Evolutionary conservation across 768 basidiomycete genomes (phyloP).

Genomic region (Boletus tomentosulus): DNA sequence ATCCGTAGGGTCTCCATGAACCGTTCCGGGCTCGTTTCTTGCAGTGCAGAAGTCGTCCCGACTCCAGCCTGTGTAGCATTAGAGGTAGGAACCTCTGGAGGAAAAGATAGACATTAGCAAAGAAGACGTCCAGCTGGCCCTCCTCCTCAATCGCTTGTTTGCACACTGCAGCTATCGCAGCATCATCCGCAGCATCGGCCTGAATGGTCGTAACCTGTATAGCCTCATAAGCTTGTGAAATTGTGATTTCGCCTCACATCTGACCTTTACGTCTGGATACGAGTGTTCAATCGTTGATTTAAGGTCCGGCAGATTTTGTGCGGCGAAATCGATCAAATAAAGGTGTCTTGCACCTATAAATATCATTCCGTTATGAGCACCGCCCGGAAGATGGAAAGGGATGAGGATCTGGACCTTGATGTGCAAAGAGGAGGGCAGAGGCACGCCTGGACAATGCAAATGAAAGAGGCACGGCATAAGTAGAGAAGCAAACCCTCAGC

Average conservation of each 20-base stretch:
- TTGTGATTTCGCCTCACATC: not conserved
- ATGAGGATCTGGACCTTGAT: constrained; percentile 54
- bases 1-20: constrained; percentile 78
- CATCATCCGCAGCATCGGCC: constrained; percentile 82
- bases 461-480: constrained; percentile 12
- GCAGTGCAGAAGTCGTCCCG: constrained; percentile 40
- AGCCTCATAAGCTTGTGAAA: constrained; percentile 10
- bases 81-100: constrained; percentile 1
- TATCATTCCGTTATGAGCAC: constrained; percentile 1
- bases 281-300: constrained; percentile 59
- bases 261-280: constrained; percentile 79
- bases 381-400: constrained; percentile 1
- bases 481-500: not conserved
- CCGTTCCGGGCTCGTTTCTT: constrained; percentile 52
- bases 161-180: constrained; percentile 63
- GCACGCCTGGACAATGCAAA: constrained; percentile 52
- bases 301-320: constrained; percentile 64
- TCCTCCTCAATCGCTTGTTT: constrained; percentile 73
- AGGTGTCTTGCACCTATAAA: constrained; percentile 66
- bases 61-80: constrained; percentile 58
- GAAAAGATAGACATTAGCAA: constrained; percentile 70
- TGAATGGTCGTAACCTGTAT: constrained; percentile 70
- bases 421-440: constrained; percentile 66
- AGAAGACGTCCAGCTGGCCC: constrained; percentile 88
- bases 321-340: constrained; percentile 71